These are phyloP conservation scores for Capsella bursapastoris DNA, from an alignment of 345 rosid species.

Conservation along the genomic window DNA sequence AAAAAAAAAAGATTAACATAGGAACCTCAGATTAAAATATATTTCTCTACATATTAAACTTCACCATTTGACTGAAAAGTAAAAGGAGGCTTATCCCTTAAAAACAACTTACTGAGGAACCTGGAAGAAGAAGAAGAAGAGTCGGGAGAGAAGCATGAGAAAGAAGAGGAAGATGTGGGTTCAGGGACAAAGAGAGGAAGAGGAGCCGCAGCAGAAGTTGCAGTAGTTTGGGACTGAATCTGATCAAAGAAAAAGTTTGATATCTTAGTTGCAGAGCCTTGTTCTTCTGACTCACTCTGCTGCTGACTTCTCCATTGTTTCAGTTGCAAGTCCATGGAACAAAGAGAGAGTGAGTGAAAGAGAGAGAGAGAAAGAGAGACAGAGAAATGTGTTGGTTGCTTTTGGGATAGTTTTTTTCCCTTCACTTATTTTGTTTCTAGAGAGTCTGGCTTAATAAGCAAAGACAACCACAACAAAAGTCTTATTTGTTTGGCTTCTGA, in stretches of 20 bases:
- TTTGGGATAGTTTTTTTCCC: conserved; percentile 38
- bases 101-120: conserved; percentile 54
- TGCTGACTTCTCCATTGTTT: conserved; percentile 85
- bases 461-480: conserved; percentile 41
- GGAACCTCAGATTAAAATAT: conserved; percentile 4
- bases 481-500: conserved; percentile 37
- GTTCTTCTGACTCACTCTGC: conserved; percentile 65
- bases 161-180: conserved; percentile 50
- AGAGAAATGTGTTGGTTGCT: conserved; percentile 48
- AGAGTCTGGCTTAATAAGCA: conserved; percentile 43
- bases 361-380: conserved; percentile 39
- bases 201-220: conserved; percentile 54
- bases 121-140: conserved; percentile 50
- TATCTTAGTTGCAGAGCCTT: conserved; percentile 60
- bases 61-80: conserved; percentile 16
- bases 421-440: conserved; percentile 32
- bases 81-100: not conserved
- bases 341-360: conserved; percentile 44
- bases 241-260: conserved; percentile 68
- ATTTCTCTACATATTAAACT: not conserved
- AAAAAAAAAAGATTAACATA: conserved; percentile 16
- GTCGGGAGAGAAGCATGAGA: conserved; percentile 56
- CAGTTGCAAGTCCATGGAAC: conserved; percentile 82
- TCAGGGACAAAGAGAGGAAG: conserved; percentile 72
- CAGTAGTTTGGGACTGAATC: conserved; percentile 47